Evolutionary conservation across 768 basidiomycete genomes (phyloP), one percentile per base, ranked within the genome.

Genomic region (Tylopilus vinaceipallidus): DNA sequence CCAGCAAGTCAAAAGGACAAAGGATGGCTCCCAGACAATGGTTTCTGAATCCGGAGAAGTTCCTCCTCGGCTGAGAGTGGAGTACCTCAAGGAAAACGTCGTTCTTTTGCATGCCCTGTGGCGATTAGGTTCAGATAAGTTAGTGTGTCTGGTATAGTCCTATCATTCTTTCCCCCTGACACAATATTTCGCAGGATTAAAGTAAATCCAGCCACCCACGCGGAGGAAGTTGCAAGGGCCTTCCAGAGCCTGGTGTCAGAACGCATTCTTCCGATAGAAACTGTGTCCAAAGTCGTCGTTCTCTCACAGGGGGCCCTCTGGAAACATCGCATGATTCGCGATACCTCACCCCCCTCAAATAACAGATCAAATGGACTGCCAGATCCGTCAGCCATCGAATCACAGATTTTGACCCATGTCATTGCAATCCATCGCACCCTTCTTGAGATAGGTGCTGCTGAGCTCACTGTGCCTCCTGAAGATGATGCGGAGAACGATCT

Each of bases 291-390:
- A 61, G 74, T 83, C 11, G 71, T 91, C 42, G 78, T 88, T 26
- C 77, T 92, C 33, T 76, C 84, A 1, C 81, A 95, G 53, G 86
- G 89, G 27, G 88, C 89, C 0, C 75, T 94, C 12, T 95, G 91
- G 88, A 87, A 86, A 54, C 81, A 90, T 52, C 79, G 88, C 23
- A 86, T 91, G 80, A 73, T 84, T 55, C 85, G 83, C 39, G 76
- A 80, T 27, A 57, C 71, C 33, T 55, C 72, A 35, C 54, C 66
- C 11, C 53, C 65, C 36, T 56, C 56, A 23, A 54, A 65, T 54
- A 69, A 53, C 60, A 56, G 54, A 47, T 56, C 67, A 34, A 51
- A 37, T 14, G 52, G 55, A 47, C 42, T 45, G 43, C 40, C 64
- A 53, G 52, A 58, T 49, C 57, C 73, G 37, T 60, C 64, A 1